Evolutionary conservation across 1,139 yeast genomes (phyloP).

Genomic region (Zygosaccharomyces sapae): DNA sequence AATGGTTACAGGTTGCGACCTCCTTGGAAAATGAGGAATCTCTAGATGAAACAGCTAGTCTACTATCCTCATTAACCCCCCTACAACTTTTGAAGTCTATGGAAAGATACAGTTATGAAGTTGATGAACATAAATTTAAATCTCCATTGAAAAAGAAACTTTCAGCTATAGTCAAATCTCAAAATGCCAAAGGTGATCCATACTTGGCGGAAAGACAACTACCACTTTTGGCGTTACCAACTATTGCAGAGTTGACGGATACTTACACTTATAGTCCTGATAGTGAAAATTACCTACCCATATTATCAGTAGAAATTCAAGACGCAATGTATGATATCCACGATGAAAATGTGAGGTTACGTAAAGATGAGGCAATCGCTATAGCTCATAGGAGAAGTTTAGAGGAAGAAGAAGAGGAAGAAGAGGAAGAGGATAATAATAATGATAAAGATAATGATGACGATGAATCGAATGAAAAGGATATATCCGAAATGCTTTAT

Average conservation of each 20-base stretch:
- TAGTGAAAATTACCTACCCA: conserved; percentile 48
- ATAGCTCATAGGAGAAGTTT: conserved; percentile 12
- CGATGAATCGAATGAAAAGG: conserved; percentile 6
- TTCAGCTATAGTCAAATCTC: conserved; percentile 29
- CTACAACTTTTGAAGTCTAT: conserved; percentile 66
- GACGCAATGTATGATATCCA: conserved; percentile 63
- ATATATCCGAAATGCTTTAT: conserved; percentile 4
- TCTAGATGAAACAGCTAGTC: conserved; percentile 54
- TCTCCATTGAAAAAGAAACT: conserved; percentile 40
- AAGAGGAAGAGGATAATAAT: conserved; percentile 2
- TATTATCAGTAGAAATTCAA: conserved; percentile 53
- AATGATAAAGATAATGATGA: neutral
- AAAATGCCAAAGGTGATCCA: conserved; percentile 15
- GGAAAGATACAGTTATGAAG: conserved; percentile 79
- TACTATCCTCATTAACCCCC: conserved; percentile 59
- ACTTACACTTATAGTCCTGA: conserved; percentile 61
- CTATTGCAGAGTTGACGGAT: conserved; percentile 53
- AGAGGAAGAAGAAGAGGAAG: conserved; percentile 10
- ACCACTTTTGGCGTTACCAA: conserved; percentile 49
- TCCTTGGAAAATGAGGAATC: conserved; percentile 51
- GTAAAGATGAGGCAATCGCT: conserved; percentile 18
- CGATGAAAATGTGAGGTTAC: conserved; percentile 38
- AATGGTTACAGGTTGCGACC: conserved; percentile 86
- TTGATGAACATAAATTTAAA: conserved; percentile 63
- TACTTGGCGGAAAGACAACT: conserved; percentile 26